Evolutionary conservation across 2,329 filamentous ascomycete species (phyloP).

Genomic region (Cladophialophora chaetospira): DNA sequence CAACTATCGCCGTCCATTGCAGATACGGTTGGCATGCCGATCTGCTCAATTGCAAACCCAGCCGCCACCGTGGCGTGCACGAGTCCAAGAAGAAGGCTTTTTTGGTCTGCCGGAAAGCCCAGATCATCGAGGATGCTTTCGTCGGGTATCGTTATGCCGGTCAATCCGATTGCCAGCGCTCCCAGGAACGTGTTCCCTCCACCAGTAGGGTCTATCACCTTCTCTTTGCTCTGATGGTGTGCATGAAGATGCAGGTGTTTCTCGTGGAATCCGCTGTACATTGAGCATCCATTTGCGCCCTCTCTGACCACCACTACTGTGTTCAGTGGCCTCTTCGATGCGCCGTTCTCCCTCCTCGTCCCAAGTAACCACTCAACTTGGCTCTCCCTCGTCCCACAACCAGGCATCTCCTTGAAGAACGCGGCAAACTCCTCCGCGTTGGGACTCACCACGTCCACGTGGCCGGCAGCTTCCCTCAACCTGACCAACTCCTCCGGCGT

Average conservation of each 20-base stretch:
- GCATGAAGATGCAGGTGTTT: slow-evolving; percentile 70
- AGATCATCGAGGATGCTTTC: slow-evolving; percentile 37
- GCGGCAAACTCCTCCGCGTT: slow-evolving; percentile 88
- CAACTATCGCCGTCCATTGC: slow-evolving; percentile 40
- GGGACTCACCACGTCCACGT: slow-evolving; percentile 67
- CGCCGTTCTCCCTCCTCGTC: slow-evolving; percentile 10
- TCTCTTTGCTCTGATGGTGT: slow-evolving; percentile 57
- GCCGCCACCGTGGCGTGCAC: slow-evolving; percentile 80
- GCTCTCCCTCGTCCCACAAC: slow-evolving; percentile 32
- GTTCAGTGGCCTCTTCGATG: background rate
- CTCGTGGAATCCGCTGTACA: slow-evolving; percentile 42
- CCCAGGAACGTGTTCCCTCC: slow-evolving; percentile 83
- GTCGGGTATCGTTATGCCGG: slow-evolving; percentile 30
- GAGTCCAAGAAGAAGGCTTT: slow-evolving; percentile 66
- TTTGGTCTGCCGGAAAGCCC: slow-evolving; percentile 24
- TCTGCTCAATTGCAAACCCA: slow-evolving; percentile 92
- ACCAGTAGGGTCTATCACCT: slow-evolving; percentile 87
- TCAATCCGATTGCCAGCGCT: slow-evolving; percentile 59
- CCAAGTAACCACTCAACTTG: slow-evolving; percentile 42
- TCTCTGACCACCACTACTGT: slow-evolving; percentile 55
- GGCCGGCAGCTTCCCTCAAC: slow-evolving; percentile 55
- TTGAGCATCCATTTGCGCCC: slow-evolving; percentile 61
- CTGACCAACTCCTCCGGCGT: slow-evolving; percentile 63
- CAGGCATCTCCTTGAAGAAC: slow-evolving; percentile 63
- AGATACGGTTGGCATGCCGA: slow-evolving; percentile 68